Evolutionary conservation across 352 stramenopile genomes (phyloP), one percentile per base, ranked within the genome.

Genomic region (Pythium sp.): DNA sequence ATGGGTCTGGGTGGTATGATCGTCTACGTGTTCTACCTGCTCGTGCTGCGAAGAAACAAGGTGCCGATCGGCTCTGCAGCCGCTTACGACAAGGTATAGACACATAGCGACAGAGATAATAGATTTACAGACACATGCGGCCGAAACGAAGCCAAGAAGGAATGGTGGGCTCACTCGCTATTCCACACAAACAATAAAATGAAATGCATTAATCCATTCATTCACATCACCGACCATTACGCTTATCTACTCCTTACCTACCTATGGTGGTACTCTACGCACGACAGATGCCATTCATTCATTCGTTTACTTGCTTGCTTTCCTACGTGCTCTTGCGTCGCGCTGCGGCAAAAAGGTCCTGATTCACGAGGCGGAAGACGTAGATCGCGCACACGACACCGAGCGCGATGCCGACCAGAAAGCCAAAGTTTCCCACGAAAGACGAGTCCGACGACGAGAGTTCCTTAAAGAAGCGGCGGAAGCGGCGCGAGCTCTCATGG

Each of bases 81-180:
- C 5, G 81, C 80, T 3, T 93, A 92, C 63, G 85, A 94, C 71
- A 92, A 92, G 75, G 87, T 93, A 62, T 95, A 85, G 77, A 65
- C 47, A 28, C n/a, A 28, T 55, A 55, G 47, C 20, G 30, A n/a
- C 36, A 63, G 24, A 47, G 38, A 51, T 38, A 56, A 53, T 56
- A 64, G 59, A 53, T 64, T 38, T 46, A 64, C 59, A 56, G 14
- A 34, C 14, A 64, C 18, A 43, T 24, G 36, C 22, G 51, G 4
- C 22, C 20, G 38, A 26, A 54, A 58, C 6, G 28, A 20, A 34
- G 30, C 55, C 55, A 60, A 30, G 28, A 60, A 28, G 12, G n/a
- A 62, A 54, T 63, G 58, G 53, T 24, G 15, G 41, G 12, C 1
- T 18, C 34, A 22, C 22, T n/a, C 6, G 58, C 6, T 18, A 36